Evolutionary conservation across 2,329 filamentous ascomycete species (phyloP).

Genomic region (Blastomyces emzantsi): DNA sequence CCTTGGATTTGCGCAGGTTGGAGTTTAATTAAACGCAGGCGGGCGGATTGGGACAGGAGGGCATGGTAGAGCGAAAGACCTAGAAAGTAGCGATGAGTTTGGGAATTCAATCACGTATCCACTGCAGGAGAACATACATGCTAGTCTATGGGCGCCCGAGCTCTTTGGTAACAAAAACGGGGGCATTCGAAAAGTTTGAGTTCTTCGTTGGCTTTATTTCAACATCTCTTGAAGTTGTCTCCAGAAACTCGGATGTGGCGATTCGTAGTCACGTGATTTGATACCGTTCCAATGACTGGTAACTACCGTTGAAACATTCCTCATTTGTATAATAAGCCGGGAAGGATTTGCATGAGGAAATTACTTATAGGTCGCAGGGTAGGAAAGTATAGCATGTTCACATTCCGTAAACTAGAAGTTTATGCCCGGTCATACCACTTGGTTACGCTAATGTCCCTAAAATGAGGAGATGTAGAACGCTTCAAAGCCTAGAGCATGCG

Average conservation of each 20-base stretch:
- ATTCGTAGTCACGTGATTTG: background rate
- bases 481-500: slow-evolving; percentile 24
- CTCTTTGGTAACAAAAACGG: slow-evolving; percentile 26
- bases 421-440: background rate
- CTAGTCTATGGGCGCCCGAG: slow-evolving; percentile 37
- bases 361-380: background rate
- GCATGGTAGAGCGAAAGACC: slow-evolving; percentile 39
- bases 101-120: background rate
- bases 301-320: background rate
- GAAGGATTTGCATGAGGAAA: background rate
- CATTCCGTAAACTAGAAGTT: slow-evolving; percentile 3
- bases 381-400: background rate
- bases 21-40: slow-evolving; percentile 20
- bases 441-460: background rate
- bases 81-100: slow-evolving; percentile 17
- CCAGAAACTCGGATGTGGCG: no score
- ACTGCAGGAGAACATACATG: slow-evolving; percentile 28
- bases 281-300: background rate
- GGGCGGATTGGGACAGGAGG: slow-evolving; percentile 36
- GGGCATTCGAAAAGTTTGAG: slow-evolving; percentile 27
- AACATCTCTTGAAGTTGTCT: background rate
- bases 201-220: background rate
- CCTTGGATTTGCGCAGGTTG: slow-evolving; percentile 20
- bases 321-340: background rate
- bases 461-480: background rate